These are phyloP conservation scores for Leishmania guyanensis DNA, from an alignment of 208 protist species.

Conservation along the genomic window DNA sequence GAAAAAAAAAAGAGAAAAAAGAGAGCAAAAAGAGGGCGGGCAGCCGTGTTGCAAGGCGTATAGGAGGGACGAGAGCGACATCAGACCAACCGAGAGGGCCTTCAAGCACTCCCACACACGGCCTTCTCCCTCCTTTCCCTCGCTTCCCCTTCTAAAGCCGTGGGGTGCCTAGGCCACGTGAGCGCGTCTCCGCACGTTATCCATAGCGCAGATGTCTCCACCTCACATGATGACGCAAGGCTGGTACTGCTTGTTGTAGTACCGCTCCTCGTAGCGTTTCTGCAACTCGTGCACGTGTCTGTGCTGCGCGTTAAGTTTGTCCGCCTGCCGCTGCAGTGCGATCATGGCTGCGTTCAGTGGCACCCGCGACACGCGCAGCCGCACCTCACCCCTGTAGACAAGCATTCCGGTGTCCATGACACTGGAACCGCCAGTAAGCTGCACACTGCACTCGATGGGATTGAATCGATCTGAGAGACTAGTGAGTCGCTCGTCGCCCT, in stretches of 20 bases:
- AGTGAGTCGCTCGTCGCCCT: constrained; percentile 9
- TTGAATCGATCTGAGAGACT: constrained; percentile 34
- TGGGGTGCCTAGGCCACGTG: background rate
- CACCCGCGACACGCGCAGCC: constrained; percentile 52
- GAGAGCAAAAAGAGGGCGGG: background rate
- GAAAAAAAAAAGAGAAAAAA: constrained; percentile 7
- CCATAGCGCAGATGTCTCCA: constrained; percentile 1
- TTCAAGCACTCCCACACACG: background rate
- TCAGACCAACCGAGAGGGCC: background rate
- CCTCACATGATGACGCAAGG: constrained; percentile 38
- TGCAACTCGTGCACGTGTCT: constrained; percentile 1
- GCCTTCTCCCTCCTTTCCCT: background rate
- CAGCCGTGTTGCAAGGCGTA: background rate
- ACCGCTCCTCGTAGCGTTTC: constrained; percentile 13
- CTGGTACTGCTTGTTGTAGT: constrained; percentile 33
- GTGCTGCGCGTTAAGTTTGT: constrained; percentile 32
- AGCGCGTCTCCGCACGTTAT: background rate
- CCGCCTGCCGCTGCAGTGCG: constrained; percentile 28
- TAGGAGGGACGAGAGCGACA: background rate
- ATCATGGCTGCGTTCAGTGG: constrained; percentile 38
- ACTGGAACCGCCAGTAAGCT: constrained; percentile 21
- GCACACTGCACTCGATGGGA: constrained; percentile 33
- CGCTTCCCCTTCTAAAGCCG: background rate
- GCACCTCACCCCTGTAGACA: constrained; percentile 40
- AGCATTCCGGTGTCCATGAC: background rate